A percentile compares a stretch with the other conserved stretches of the same genome.
These are phyloP conservation scores for Imleria badia DNA, from an alignment of 768 basidiomycete genomes.

Conservation along the genomic window DNA sequence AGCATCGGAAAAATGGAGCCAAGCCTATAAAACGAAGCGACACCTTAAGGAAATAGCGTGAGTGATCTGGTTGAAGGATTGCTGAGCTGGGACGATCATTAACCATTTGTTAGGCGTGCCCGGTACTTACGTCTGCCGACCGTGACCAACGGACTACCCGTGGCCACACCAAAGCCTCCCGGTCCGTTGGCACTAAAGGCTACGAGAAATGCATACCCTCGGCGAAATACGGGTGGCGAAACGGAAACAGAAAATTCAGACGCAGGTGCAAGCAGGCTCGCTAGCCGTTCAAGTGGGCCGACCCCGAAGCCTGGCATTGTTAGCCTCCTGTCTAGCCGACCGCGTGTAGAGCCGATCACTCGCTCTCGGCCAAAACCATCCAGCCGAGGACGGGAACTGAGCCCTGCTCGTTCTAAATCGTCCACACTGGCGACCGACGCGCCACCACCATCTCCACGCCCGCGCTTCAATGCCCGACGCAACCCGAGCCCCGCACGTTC, in stretches of 20 bases:
- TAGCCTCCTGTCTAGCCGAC: slow-evolving; percentile 38
- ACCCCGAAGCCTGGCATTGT: slow-evolving; percentile 34
- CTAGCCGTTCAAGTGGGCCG: slow-evolving; percentile 27
- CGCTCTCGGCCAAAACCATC: slow-evolving; percentile 29
- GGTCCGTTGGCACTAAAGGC: slow-evolving; percentile 25
- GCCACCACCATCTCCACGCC: slow-evolving; percentile 30
- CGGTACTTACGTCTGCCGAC: slow-evolving; percentile 76
- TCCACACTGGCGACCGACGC: slow-evolving; percentile 24
- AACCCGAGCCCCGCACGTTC: slow-evolving; percentile 41
- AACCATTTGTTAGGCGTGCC: slow-evolving; percentile 57
- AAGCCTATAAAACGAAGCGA: slow-evolving; percentile 64
- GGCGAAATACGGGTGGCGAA: slow-evolving; percentile 24
- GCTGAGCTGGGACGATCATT: slow-evolving; percentile 25
- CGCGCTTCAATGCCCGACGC: slow-evolving; percentile 38
- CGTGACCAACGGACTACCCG: slow-evolving; percentile 40
- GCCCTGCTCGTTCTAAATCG: slow-evolving; percentile 31
- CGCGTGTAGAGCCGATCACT: slow-evolving; percentile 26
- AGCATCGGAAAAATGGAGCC: slow-evolving; percentile 66
- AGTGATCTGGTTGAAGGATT: slow-evolving; percentile 35
- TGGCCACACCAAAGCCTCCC: slow-evolving; percentile 30
- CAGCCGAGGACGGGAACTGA: slow-evolving; percentile 30
- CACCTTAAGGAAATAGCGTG: slow-evolving; percentile 83
- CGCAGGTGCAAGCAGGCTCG: slow-evolving; percentile 24
- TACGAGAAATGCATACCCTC: slow-evolving; percentile 32
- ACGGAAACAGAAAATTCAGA: slow-evolving; percentile 35